A percentile compares a stretch with the other conserved stretches of the same genome.
phyloP scores from a whole-genome alignment of 2,329 filamentous ascomycete genomes.

The Verticillium tricorpus region DNA sequence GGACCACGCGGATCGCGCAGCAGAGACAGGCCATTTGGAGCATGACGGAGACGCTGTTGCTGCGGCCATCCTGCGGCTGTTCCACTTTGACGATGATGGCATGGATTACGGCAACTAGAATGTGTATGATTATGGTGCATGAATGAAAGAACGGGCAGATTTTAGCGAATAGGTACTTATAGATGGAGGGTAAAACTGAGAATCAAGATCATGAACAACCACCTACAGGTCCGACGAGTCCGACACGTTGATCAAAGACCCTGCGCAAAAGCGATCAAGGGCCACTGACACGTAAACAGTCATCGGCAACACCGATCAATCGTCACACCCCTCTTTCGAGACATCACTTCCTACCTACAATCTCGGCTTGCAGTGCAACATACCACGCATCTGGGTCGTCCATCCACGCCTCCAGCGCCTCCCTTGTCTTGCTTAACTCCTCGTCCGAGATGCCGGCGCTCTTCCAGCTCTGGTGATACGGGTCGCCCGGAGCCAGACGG shows the following conservation, averaged over 20 bases:
- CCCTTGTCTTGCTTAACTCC: not conserved
- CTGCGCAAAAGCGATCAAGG: too few relatives aligned
- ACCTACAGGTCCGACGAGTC: too few relatives aligned
- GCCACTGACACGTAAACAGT: too few relatives aligned
- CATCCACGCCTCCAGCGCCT: not conserved
- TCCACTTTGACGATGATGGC: slow-evolving; percentile 42
- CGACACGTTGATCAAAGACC: too few relatives aligned
- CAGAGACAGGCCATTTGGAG: slow-evolving; percentile 54
- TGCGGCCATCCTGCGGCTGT: slow-evolving; percentile 59
- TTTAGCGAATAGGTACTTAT: too few relatives aligned
- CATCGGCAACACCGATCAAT: too few relatives aligned
- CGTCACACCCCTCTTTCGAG: too few relatives aligned
- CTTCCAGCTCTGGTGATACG: not conserved
- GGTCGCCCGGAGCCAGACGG: not conserved
- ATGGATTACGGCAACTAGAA: slow-evolving; percentile 14
- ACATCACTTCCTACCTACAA: slow-evolving; percentile 14
- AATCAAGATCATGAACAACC: too few relatives aligned
- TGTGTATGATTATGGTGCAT: too few relatives aligned
- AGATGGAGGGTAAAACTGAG: too few relatives aligned
- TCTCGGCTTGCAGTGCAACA: not conserved
- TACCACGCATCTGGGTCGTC: slow-evolving; percentile 1
- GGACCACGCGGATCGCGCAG: slow-evolving; percentile 56
- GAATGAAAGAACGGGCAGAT: too few relatives aligned
- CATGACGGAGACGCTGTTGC: slow-evolving; percentile 69
- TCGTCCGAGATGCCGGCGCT: not conserved